Base-by-base conservation (phyloP, 208 protist genomes). In the Trichomonas gallinae region DNA sequence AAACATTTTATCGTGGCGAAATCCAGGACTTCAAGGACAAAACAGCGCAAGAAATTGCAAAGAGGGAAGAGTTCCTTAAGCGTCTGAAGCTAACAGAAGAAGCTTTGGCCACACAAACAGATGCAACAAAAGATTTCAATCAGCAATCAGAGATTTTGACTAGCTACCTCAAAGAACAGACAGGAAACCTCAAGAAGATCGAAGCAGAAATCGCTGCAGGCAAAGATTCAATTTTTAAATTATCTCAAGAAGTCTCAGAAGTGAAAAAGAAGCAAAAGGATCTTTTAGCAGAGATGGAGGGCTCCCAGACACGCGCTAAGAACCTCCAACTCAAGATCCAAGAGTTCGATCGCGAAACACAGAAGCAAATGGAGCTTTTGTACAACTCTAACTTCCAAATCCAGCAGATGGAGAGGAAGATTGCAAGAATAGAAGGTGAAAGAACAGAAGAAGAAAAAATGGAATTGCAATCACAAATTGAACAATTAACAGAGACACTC, bases 301-400 rank as follows among this genome's bases (percentile, higher is more conserved):
- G 87, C 9, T 93, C 87, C 4, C 87, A 93, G 51, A 93, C 40
- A 48, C 87, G 87, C 21, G 87, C 44, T 10, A 93, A 93, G 44
- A 96, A 96, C 34, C 44, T 96, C 10, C 93, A 96, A 82, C 44
- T 42, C 26, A 72, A 82, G 42, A 96, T 96, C 23, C 93, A 96
- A 96, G 93, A 96, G 36, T 96, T 63, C 63, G 93, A 96, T 82
- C 0, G 36, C 21, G 51, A 96, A 83, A 82, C 93, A 26, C 46
- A 82, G 40, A 96, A 96, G 36, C 93, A 96, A 82, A 63, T 82
- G 93, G 93, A 96, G 82, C 17, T 46, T 9, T 21, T 96, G 1
- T 96, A 96, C 40, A 82, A 81, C 36, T 96, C 51, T 0, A 81
- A 96, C 23, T 96, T 96, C 40, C 93, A 96, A 26, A 96, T 96